Base-by-base conservation (phyloP, 306 rosid genomes). In the Trifolium subterraneum region DNA sequence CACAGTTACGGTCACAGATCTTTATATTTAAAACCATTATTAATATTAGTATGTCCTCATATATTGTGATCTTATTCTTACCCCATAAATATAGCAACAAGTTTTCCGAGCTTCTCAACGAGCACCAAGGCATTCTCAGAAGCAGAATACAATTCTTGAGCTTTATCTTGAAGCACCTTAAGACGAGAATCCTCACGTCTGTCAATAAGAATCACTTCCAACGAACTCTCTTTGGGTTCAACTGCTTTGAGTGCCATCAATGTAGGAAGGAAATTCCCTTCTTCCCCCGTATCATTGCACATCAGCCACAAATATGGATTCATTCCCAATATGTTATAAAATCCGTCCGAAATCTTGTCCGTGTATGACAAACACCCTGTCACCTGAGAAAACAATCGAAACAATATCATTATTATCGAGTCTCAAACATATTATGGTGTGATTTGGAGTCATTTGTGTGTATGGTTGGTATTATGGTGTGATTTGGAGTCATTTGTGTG, bases 11-110 rank as follows among this genome's bases (percentile, higher is more conserved):
- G 41, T 15, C 0, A 12, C 19, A 29, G 64, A 3, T 19, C 19
- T 3, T 60, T 14, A 29, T 7, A 29, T 7, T 14, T 29, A 29
- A 60, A 60, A 60, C 7, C 22, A 29, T 59, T 15, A 58, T 23
- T n/a, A n/a, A n/a, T 58, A 25, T 11, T 56, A 7, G 31, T 31
- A 8, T 7, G 66, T 29, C 15, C 22, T 60, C 66, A 31, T 60
- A 7, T 31, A 60, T 29, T 60, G 7, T 60, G 39, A 60, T 48
- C 48, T 33, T 67, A 63, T 76, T 76, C 92, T 66, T 80, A 95
- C 98, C 99, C 99, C 98, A 92, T 90, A 68, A 85, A 86, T 74
- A 90, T 77, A 29, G 99, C 97, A 71, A 90, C 98, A 62, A 95
- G 97, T 82, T 95, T 86, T 61, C 99, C 99, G 1, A 95, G 88